Evolutionary conservation across 192 early-diverging fungal genomes (phyloP), one percentile per base, ranked within the genome.

Genomic region (Oehlia diaphana): DNA sequence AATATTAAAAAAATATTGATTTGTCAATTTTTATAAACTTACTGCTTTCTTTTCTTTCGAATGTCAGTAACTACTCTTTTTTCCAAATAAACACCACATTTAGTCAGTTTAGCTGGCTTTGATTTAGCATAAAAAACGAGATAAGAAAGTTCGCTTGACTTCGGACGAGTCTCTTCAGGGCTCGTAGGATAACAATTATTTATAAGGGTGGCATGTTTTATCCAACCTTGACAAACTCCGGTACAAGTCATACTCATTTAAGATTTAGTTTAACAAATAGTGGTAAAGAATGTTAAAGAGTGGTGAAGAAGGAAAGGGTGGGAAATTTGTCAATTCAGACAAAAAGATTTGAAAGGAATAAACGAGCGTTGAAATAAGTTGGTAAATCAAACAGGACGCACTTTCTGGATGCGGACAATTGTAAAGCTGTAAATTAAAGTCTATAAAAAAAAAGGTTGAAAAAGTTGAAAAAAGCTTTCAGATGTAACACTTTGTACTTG

Each of bases 51-150:
- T 61, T 84, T 84, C 77, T 91, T 92, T 72, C 85, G 81, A 63
- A 92, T 82, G 74, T 98, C 96, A 49, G 83, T 82, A 44, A 84
- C 83, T 14, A 91, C 88, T 79, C 91, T 89, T 79, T 89, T 91
- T 72, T 94, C 93, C 31, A 98, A 84, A 82, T 91, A 95, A 7
- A 85, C 84, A 77, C 96, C 96, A 53, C 97, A 94, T 83, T 98
- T 98, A 69, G 92, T 88, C 68, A 97, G 88, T 83, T 98, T 98
- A 16, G 93, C 92, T 4, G 96, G 95, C 80, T 95, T 93, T 68
- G 93, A 90, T 61, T 90, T 91, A 35, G 94, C 94, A 81, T 98
- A 98, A 85, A 94, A 97, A 10, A 94, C 87, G 65, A 98, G 88
- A 74, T 94, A 93, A 23, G 95, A 96, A 8, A 98, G 92, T 79